These are phyloP conservation scores for Kwoniella botswanensis DNA, from an alignment of 768 basidiomycete genomes.

Conservation along the genomic window DNA sequence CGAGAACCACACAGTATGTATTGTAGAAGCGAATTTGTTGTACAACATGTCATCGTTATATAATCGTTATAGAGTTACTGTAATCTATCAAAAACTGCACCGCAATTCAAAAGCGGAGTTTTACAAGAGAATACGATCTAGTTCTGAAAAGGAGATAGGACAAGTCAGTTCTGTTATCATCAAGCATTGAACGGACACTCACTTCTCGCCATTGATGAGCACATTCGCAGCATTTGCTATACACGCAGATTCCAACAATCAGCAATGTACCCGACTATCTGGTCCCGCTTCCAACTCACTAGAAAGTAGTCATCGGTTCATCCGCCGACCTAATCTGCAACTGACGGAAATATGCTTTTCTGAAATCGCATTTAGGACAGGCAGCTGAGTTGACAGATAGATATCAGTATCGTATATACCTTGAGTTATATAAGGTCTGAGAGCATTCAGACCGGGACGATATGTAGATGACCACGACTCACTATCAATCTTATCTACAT, in stretches of 20 bases:
- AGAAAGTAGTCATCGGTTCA: slow-evolving; percentile 60
- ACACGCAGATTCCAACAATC: neutral
- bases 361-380: slow-evolving; percentile 81
- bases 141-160: neutral
- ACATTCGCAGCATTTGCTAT: slow-evolving; percentile 56
- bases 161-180: neutral
- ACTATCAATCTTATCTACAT: slow-evolving; percentile 88
- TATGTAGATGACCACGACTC: too few species aligned
- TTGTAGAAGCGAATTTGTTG: neutral
- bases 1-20: neutral
- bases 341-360: slow-evolving; percentile 90
- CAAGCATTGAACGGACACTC: slow-evolving; percentile 1
- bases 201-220: slow-evolving; percentile 57
- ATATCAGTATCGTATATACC: neutral
- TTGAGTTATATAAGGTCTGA: too few species aligned
- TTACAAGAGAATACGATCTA: neutral
- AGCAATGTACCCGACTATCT: neutral
- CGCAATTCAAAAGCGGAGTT: too few species aligned
- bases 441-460: too few species aligned
- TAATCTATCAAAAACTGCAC: neutral
- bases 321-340: slow-evolving; percentile 79
- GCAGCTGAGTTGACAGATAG: slow-evolving; percentile 60
- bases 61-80: slow-evolving; percentile 7
- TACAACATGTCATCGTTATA: slow-evolving; percentile 31
- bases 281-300: slow-evolving; percentile 40